Base-by-base conservation (phyloP, 768 basidiomycete species). In the Suillus spraguei region DNA sequence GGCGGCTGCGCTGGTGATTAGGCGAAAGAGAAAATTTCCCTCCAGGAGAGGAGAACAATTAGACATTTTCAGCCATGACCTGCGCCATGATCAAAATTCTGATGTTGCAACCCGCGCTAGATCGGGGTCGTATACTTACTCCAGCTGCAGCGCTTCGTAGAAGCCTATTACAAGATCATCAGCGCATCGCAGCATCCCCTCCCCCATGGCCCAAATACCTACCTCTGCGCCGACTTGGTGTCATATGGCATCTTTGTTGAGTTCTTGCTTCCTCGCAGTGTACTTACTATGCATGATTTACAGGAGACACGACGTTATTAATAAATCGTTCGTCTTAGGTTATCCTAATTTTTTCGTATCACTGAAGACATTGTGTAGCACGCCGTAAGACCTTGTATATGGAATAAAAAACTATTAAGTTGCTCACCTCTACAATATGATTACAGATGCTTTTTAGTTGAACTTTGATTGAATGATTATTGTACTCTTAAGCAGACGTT, bases 121-220 rank as follows among this genome's bases (percentile, higher is more conserved):
- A 58, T 58, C 56, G 56, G 39, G 35, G 39, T 58, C 17, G 38
- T 38, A 56, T 10, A 11, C n/a, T n/a, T n/a, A n/a, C 10, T 58
- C 17, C 11, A 24, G 38, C 24, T 39, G 17, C n/a, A 39, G n/a
- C 38, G 24, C 24, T 53, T 33, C 32, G 35, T n/a, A 32, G 52
- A 53, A 35, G 33, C 17, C 28, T 58, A 8, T 28, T 58, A 6
- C 28, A 41, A 17, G 56, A 17, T 41, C 11, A 20, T 41, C 24
- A 41, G 24, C 28, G 39, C 8, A 56, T 24, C 55, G 38, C 38
- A 56, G 22, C 16, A 38, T n/a, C 35, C 36, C 36, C 54, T 28
- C 16, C n/a, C 9, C 22, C 2, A 32, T 58, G 24, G 28, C 39
- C 39, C 39, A 42, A 11, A 4, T 4, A 56, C n/a, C 53, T n/a